phyloP scores from a whole-genome alignment of 352 stramenopile genomes.

The Hyphochytrium catenoides region DNA sequence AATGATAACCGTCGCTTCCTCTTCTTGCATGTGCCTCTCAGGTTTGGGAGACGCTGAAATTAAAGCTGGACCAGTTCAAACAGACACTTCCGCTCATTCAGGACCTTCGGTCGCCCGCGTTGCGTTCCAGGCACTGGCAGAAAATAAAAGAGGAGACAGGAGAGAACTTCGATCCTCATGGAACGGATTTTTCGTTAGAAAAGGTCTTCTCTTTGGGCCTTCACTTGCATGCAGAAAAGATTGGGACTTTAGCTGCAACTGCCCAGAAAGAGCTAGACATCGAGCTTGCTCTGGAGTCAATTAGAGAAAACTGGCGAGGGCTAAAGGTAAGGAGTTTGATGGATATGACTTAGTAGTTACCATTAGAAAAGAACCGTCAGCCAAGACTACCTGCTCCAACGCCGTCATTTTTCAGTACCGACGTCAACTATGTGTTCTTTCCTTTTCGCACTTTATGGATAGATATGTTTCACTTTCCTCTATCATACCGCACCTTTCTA shows the following conservation, averaged over 20 bases:
- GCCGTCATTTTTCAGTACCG: too few relatives aligned
- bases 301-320: constrained; percentile 66
- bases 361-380: too few relatives aligned
- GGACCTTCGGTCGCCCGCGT: constrained; percentile 66
- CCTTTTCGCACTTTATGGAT: too few relatives aligned
- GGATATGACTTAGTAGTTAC: too few relatives aligned
- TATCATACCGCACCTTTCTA: too few relatives aligned
- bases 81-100: constrained; percentile 75
- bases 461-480: too few relatives aligned
- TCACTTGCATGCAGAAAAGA: constrained; percentile 65
- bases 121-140: constrained; percentile 62
- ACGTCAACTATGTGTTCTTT: too few relatives aligned
- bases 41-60: constrained; percentile 70
- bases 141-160: constrained; percentile 64
- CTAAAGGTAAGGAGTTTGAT: too few relatives aligned
- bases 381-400: too few relatives aligned
- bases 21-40: too few relatives aligned
- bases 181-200: constrained; percentile 45
- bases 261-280: constrained; percentile 76
- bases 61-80: constrained; percentile 77
- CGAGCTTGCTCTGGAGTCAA: constrained; percentile 55
- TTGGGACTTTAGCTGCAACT: constrained; percentile 65
- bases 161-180: constrained; percentile 48
- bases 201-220: constrained; percentile 61
- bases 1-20: too few relatives aligned